Conservation (phyloP, 352 stramenopile genomes). For the Blastocystis sp. region DNA sequence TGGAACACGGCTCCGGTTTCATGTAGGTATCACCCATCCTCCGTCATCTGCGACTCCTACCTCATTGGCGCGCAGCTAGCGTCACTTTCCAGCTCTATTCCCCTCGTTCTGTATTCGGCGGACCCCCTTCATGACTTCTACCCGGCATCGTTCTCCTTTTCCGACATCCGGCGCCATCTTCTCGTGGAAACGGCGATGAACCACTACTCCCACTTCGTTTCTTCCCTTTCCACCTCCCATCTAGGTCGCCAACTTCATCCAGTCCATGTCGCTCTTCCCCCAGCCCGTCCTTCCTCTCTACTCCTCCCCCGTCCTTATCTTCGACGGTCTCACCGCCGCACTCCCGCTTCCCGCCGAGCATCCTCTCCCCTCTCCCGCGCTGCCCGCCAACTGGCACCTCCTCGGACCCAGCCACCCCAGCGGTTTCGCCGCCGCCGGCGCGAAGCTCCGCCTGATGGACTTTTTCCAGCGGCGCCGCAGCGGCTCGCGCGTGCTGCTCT, state of each 20-base stretch:
- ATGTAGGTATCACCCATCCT: background rate
- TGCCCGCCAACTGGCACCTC: background rate
- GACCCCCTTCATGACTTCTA: background rate
- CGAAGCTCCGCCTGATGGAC: background rate
- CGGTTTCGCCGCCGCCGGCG: background rate
- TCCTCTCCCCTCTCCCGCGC: background rate
- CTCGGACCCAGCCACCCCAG: background rate
- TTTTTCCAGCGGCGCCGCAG: background rate
- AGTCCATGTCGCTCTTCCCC: background rate
- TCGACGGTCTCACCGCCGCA: background rate
- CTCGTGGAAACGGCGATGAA: background rate
- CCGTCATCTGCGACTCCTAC: conserved; percentile 14
- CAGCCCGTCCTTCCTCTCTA: background rate
- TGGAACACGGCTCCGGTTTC: background rate
- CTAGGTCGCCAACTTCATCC: background rate
- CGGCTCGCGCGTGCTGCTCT: background rate
- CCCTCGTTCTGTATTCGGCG: conserved; percentile 4
- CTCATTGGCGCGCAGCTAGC: conserved; percentile 13
- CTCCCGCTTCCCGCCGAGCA: background rate
- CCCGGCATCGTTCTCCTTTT: background rate
- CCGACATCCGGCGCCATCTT: background rate
- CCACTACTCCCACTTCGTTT: background rate
- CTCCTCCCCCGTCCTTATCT: background rate
- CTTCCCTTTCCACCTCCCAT: background rate
- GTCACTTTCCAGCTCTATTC: background rate